Evolutionary conservation across 2,329 filamentous ascomycete species (phyloP).

Genomic region (Aspergillus transmontanensis): DNA sequence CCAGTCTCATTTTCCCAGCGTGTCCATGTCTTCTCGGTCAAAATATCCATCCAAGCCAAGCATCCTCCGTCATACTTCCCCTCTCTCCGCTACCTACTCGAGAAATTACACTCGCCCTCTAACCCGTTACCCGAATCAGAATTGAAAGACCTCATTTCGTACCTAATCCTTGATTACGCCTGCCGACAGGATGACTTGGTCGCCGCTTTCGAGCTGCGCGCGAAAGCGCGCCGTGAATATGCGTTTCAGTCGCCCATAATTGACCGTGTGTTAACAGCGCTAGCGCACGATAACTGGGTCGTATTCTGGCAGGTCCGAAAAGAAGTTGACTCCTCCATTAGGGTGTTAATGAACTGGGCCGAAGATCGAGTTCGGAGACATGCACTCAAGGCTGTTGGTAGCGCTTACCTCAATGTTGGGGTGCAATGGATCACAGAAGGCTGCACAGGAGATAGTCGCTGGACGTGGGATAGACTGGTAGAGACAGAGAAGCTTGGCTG

Average conservation of each 20-base stretch:
- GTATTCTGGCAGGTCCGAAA: slow-evolving; percentile 71
- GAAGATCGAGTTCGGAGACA: slow-evolving; percentile 73
- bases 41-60: slow-evolving; percentile 76
- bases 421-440: slow-evolving; percentile 69
- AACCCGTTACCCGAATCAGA: slow-evolving; percentile 72
- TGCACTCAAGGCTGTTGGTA: slow-evolving; percentile 82
- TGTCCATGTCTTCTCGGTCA: slow-evolving; percentile 88
- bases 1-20: slow-evolving; percentile 81
- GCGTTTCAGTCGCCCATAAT: slow-evolving; percentile 68
- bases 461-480: slow-evolving; percentile 71
- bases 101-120: slow-evolving; percentile 64
- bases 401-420: slow-evolving; percentile 75
- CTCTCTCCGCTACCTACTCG: slow-evolving; percentile 77
- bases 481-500: slow-evolving; percentile 77
- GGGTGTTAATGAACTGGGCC: slow-evolving; percentile 78
- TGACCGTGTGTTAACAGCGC: slow-evolving; percentile 66
- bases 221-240: slow-evolving; percentile 52
- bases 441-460: slow-evolving; percentile 44
- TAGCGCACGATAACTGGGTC: slow-evolving; percentile 82
- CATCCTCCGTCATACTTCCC: slow-evolving; percentile 90
- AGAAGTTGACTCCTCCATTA: slow-evolving; percentile 77
- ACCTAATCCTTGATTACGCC: slow-evolving; percentile 83
- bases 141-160: slow-evolving; percentile 75
- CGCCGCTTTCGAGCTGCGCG: slow-evolving; percentile 70
- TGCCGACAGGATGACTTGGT: slow-evolving; percentile 77